A percentile compares a stretch with the other conserved stretches of the same genome.
Conservation (phyloP, 371 early-diverging fungal genomes). For the Syncephalastrum monosporum region DNA sequence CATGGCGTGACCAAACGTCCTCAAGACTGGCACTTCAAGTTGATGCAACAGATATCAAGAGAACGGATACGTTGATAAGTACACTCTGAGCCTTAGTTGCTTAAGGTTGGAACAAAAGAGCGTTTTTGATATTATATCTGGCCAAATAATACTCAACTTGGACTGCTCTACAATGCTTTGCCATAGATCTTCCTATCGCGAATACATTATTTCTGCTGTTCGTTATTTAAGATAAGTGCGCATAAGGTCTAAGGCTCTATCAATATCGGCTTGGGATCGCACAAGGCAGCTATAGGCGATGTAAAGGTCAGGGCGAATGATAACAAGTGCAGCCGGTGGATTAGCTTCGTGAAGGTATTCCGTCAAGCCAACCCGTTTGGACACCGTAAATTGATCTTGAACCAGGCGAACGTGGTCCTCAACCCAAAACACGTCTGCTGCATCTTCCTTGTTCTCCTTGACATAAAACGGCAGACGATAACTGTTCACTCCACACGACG, state of each 20-base stretch:
- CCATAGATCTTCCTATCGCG: too few species aligned
- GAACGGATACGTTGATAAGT: too few species aligned
- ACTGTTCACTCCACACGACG: constrained; percentile 11
- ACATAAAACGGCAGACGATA: constrained; percentile 5
- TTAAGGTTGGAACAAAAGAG: too few species aligned
- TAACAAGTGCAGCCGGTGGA: constrained; percentile 16
- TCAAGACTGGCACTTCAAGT: too few species aligned
- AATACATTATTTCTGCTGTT: background rate
- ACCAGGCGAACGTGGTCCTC: constrained; percentile 7
- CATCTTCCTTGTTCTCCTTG: background rate
- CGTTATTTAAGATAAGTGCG: background rate
- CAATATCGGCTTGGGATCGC: constrained; percentile 8
- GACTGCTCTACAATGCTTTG: too few species aligned
- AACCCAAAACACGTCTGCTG: constrained; percentile 17
- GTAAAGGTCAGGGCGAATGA: constrained; percentile 23
- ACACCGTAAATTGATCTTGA: constrained; percentile 3
- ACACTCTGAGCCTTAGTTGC: too few species aligned
- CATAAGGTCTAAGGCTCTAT: constrained; percentile 10
- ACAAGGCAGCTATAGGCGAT: constrained; percentile 16
- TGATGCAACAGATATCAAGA: too few species aligned
- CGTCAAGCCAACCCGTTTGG: constrained; percentile 15
- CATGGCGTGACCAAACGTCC: too few species aligned
- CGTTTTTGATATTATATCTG: too few species aligned
- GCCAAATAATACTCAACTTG: too few species aligned
- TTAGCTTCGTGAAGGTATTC: constrained; percentile 7